phyloP scores from a whole-genome alignment of 495 filamentous ascomycete genomes.

The Cercophora samala region DNA sequence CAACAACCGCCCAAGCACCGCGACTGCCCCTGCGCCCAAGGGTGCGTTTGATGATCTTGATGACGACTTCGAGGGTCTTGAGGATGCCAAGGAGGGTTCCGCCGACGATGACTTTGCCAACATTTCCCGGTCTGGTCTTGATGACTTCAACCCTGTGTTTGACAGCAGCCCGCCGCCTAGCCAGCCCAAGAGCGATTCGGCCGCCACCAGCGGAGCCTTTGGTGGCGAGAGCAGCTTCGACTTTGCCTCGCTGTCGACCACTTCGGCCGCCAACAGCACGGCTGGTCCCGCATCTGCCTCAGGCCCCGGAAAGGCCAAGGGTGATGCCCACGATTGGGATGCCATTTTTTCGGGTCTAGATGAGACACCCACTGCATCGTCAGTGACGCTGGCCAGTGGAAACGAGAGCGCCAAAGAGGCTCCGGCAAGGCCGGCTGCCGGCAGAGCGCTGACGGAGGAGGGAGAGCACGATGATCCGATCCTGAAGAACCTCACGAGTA shows the following conservation, averaged over 20 bases:
- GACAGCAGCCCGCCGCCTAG: slow-evolving; percentile 55
- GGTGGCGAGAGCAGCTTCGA: slow-evolving; percentile 50
- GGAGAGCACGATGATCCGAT: slow-evolving; percentile 87
- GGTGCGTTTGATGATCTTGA: slow-evolving; percentile 72
- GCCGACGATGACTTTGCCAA: slow-evolving; percentile 80
- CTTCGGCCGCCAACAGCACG: slow-evolving; percentile 49
- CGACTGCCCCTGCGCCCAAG: slow-evolving; percentile 30
- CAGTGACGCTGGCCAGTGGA: slow-evolving; percentile 22
- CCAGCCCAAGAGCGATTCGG: slow-evolving; percentile 49
- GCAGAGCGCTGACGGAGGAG: slow-evolving; percentile 67
- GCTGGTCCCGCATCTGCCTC: slow-evolving; percentile 46
- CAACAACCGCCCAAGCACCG: slow-evolving; percentile 16
- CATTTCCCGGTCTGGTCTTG: slow-evolving; percentile 55
- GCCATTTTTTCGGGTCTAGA: slow-evolving; percentile 85
- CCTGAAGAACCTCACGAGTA: slow-evolving; percentile 80
- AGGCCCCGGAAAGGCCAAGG: slow-evolving; percentile 33
- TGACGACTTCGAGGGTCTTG: slow-evolving; percentile 80
- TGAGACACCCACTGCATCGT: slow-evolving; percentile 35
- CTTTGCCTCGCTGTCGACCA: slow-evolving; percentile 42
- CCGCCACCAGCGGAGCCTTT: slow-evolving; percentile 37
- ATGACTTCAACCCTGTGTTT: slow-evolving; percentile 66
- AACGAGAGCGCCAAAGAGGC: slow-evolving; percentile 31
- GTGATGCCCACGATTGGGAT: slow-evolving; percentile 81
- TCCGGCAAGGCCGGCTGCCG: slow-evolving; percentile 39
- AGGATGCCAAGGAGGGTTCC: slow-evolving; percentile 87